These are phyloP conservation scores for Melampsora larici-populina DNA, from an alignment of 1,284 basidiomycete genomes.

Conservation along the genomic window DNA sequence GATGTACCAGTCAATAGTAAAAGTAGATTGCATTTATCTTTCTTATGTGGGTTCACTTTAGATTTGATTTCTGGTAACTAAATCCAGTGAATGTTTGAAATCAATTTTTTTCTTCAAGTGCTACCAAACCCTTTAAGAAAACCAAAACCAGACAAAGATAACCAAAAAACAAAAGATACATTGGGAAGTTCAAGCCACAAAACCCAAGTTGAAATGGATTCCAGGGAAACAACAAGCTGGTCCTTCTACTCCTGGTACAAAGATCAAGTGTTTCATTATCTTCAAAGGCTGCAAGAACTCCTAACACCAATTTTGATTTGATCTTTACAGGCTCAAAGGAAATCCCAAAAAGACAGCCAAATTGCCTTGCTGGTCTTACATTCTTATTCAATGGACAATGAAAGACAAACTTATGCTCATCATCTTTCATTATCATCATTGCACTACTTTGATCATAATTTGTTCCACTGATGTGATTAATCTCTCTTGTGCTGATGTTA, in stretches of 20 bases:
- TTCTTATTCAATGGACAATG: constrained; percentile 91
- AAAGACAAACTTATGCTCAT: too few relatives aligned
- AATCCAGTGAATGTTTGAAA: too few relatives aligned
- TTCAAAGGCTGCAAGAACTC: neutral
- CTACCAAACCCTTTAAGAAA: constrained; percentile 19
- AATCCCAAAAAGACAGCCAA: constrained; percentile 71
- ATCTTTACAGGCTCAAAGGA: constrained; percentile 65
- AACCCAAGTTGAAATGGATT: constrained; percentile 53
- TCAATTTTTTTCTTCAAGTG: too few relatives aligned
- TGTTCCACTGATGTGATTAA: too few relatives aligned
- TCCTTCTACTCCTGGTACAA: constrained; percentile 36
- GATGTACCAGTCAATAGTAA: neutral
- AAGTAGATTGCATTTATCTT: neutral
- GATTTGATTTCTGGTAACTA: constrained; percentile 5
- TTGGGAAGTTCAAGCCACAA: neutral
- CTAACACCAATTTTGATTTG: neutral
- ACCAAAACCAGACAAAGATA: constrained; percentile 2
- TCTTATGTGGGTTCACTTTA: neutral
- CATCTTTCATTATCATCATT: too few relatives aligned
- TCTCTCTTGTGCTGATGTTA: too few relatives aligned
- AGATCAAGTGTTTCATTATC: neutral
- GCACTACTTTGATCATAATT: too few relatives aligned
- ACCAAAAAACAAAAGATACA: neutral
- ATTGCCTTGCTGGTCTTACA: constrained; percentile 79
- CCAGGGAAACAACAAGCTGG: constrained; percentile 45